Conservation (phyloP, 257 asterid genomes). For the Forsythia suspensa region DNA sequence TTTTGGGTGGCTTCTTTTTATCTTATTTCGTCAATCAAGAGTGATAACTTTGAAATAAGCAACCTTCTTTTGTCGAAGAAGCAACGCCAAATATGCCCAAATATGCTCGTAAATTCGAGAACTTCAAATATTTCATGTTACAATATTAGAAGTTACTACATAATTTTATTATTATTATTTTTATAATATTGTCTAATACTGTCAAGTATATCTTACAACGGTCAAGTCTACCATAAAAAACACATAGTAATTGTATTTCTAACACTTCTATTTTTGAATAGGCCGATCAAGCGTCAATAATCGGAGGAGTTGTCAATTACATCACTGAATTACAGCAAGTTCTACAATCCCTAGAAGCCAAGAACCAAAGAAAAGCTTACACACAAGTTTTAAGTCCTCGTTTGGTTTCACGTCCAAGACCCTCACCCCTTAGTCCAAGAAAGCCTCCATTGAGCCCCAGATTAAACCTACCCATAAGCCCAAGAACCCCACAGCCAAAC, state of each 20-base stretch:
- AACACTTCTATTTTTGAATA: conserved; percentile 9
- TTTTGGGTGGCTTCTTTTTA: neutral
- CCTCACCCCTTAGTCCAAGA: conserved; percentile 61
- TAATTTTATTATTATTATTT: too few relatives aligned
- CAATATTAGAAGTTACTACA: too few relatives aligned
- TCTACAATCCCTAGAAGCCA: conserved; percentile 69
- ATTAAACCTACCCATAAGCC: conserved; percentile 71
- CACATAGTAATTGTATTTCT: neutral
- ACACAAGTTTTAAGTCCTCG: conserved; percentile 72
- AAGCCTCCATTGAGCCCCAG: conserved; percentile 76
- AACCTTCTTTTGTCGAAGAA: too few relatives aligned
- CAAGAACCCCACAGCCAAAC: conserved; percentile 75
- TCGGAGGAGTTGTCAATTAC: conserved; percentile 87
- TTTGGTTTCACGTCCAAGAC: conserved; percentile 53
- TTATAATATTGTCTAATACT: too few relatives aligned
- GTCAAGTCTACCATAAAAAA: too few relatives aligned
- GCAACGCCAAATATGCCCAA: too few relatives aligned
- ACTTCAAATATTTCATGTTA: too few relatives aligned
- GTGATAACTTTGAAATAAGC: too few relatives aligned
- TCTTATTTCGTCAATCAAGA: too few relatives aligned
- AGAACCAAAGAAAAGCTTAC: conserved; percentile 79
- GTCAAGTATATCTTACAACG: too few relatives aligned
- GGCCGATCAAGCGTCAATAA: conserved; percentile 98
- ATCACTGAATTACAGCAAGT: conserved; percentile 82
- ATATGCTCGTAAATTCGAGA: too few relatives aligned